Base-by-base conservation (phyloP, 1,139 yeast genomes). In the Taphrina betulina region DNA sequence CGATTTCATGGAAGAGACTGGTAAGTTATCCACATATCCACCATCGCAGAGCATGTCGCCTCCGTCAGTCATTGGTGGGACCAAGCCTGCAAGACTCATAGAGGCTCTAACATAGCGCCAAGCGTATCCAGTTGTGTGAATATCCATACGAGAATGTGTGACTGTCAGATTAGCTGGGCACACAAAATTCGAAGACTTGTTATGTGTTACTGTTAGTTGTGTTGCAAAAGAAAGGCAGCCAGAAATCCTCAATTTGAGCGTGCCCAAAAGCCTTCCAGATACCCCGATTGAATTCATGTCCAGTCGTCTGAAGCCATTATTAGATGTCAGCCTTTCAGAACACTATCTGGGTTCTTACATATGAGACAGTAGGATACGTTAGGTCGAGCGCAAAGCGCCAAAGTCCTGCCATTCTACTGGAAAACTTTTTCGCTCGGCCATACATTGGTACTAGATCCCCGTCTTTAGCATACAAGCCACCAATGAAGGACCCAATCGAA, bases 21-120 rank as follows among this genome's bases (percentile, higher is more conserved):
- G 95, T 58, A 92, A 72, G 67, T 92, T 92, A 67, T 92, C 98
- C 58, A 92, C 82, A 67, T 92, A 92, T 0, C 98, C 98, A 41
- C 98, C 98, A 68, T 92, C 98, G 38, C 92, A 72, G 34, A 92
- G 72, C 97, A 92, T 92, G 43, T 86, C 81, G 0, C 98, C 98
- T 59, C 87, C 82, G 54, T 73, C 77, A 63, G 85, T 90, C 14
- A 94, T 81, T 0, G 95, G 95, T 1, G 98, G 98, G 26, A 92
- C 73, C 35, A 92, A 73, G 0, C 98, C 96, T 0, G 98, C 97
- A 55, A 92, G 76, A 0, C 96, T 85, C 98, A 92, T 92, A 0
- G 96, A 88, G 0, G 98, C 98, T 51, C 98, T 75, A 53, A 92
- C 85, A 64, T 86, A 92, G 61, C 97, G 75, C 98, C 98, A 92